These are phyloP conservation scores for Cladophialophora yegresii DNA, from an alignment of 2,329 filamentous ascomycete genomes.

Conservation along the genomic window DNA sequence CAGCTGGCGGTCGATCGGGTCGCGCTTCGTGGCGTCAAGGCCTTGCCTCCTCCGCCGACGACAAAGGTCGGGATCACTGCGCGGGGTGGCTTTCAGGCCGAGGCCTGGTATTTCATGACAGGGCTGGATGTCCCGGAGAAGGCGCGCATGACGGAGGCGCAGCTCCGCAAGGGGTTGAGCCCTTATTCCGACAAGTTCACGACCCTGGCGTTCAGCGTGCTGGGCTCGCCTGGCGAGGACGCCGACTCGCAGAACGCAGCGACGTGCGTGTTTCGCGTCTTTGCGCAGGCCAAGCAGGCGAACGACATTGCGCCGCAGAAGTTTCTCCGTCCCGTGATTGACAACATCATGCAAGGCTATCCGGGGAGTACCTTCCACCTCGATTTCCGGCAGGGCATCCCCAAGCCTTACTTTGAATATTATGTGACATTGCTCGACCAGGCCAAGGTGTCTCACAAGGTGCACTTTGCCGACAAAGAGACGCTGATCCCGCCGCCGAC, in stretches of 20 bases:
- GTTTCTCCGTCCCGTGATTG: slow-evolving; percentile 43
- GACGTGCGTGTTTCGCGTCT: slow-evolving; percentile 47
- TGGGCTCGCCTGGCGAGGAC: slow-evolving; percentile 41
- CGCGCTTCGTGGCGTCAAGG: slow-evolving; percentile 48
- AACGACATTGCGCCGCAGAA: slow-evolving; percentile 41
- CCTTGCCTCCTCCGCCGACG: slow-evolving; percentile 51
- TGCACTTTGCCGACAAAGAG: slow-evolving; percentile 37
- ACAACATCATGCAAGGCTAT: slow-evolving; percentile 48
- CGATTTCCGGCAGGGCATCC: slow-evolving; percentile 41
- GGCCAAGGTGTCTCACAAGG: slow-evolving; percentile 38
- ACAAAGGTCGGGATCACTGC: slow-evolving; percentile 55
- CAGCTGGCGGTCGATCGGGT: slow-evolving; percentile 55
- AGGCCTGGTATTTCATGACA: slow-evolving; percentile 49
- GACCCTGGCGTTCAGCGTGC: slow-evolving; percentile 39
- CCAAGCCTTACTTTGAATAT: slow-evolving; percentile 42
- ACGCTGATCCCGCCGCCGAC: slow-evolving; percentile 37
- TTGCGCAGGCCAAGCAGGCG: slow-evolving; percentile 50
- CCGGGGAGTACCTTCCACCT: slow-evolving; percentile 44
- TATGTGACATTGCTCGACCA: slow-evolving; percentile 39
- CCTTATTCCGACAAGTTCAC: slow-evolving; percentile 42
- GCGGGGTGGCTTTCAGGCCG: slow-evolving; percentile 51
- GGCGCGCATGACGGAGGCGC: slow-evolving; percentile 50
- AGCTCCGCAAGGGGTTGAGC: slow-evolving; percentile 46
- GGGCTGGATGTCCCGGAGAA: slow-evolving; percentile 52
- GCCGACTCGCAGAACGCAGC: slow-evolving; percentile 47